Conservation (phyloP, 371 early-diverging fungal species). For the Mucor velutinosus region DNA sequence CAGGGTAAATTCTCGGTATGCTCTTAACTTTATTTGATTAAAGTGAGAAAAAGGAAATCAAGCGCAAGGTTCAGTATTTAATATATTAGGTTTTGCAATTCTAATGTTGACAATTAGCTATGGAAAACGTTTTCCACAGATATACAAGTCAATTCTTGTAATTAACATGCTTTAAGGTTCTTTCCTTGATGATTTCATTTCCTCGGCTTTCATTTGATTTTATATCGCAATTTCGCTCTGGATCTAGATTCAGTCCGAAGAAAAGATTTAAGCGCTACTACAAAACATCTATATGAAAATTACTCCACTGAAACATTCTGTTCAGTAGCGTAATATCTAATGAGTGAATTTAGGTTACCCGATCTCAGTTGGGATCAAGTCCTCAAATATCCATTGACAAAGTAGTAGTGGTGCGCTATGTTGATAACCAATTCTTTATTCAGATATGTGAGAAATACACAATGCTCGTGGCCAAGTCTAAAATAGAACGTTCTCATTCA, state of each 20-base stretch:
- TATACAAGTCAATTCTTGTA: not conserved
- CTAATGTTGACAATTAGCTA: not conserved
- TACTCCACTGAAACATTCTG: not conserved
- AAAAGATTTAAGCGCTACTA: not conserved
- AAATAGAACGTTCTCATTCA: not conserved
- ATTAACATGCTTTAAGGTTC: not conserved
- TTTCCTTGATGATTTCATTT: not conserved
- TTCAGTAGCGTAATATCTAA: not conserved
- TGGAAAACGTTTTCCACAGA: not conserved
- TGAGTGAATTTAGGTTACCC: too few species aligned
- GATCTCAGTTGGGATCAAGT: too few species aligned
- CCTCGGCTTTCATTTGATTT: not conserved
- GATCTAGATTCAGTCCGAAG: not conserved
- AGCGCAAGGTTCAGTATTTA: not conserved
- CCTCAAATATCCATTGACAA: too few species aligned
- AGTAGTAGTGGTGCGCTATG: too few species aligned
- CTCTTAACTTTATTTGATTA: not conserved
- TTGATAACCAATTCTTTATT: not conserved
- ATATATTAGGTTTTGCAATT: not conserved
- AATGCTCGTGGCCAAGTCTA: not conserved
- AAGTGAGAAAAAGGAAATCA: conserved; percentile 1
- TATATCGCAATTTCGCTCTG: not conserved
- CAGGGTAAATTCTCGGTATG: not conserved
- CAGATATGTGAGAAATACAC: not conserved
- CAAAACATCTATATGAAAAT: not conserved